Base-by-base conservation (phyloP, 2,329 filamentous ascomycete genomes). In the Sporothrix globosa region DNA sequence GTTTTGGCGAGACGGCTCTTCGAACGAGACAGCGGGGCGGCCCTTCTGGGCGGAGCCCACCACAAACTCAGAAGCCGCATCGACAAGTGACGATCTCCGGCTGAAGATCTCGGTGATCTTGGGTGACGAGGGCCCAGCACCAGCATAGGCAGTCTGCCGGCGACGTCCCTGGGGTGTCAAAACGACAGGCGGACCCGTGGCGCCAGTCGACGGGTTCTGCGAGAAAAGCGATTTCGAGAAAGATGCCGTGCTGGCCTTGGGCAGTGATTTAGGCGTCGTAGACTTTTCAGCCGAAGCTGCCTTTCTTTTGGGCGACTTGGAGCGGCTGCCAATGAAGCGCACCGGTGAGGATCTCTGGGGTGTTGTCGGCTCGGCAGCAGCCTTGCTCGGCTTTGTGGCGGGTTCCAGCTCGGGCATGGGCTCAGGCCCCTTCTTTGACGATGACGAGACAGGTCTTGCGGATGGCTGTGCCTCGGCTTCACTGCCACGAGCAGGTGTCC, bases 51-150 rank as follows among this genome's bases (percentile, higher is more conserved):
- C 75, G 30, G 80, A 77, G 21, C 81, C 86, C 48, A 90, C 87
- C 39, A 89, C 81, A 75, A 94, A 94, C 7, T 85, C 81, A 17
- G 82, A 82, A 1, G 90, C 87, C 27, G 86, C 82, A 54, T 94
- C 89, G 27, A 90, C 87, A 72, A 95, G 90, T 1, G 91, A 93
- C 60, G 83, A 85, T 65, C 92, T 87, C 46, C 89, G 87, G 73
- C 92, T 90, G 46, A 94, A 85, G 44, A 93, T 83, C 39, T 88
- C 90, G 27, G 90, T 85, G 69, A 95, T 86, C 68, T 87, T 88
- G 5, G 92, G 92, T 0, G 92, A 95, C 7, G 92, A 92, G 69
- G 94, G 84, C 0, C 91, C 92, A 73, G 85, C 82, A 73, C 87
- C 87, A 75, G 92, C 91, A 73, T 72, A 88, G 86, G 27, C 91